These are phyloP conservation scores for Globisporangium yorkense DNA, from an alignment of 352 stramenopile genomes.

Conservation along the genomic window DNA sequence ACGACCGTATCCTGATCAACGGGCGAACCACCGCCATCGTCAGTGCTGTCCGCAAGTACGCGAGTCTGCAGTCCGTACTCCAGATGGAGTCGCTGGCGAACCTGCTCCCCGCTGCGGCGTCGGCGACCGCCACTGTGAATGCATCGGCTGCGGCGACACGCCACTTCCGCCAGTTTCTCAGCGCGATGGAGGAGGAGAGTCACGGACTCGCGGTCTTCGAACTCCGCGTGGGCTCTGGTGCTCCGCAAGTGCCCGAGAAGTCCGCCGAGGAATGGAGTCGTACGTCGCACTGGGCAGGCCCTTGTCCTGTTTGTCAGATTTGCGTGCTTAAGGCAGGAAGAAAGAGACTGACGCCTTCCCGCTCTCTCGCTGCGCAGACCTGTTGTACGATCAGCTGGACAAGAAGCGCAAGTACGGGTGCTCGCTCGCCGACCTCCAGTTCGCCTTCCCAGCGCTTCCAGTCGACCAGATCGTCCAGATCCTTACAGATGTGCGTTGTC, in stretches of 20 bases:
- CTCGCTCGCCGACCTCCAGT: constrained; percentile 48
- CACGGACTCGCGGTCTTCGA: constrained; percentile 61
- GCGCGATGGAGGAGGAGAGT: constrained; percentile 39
- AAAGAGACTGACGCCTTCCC: not conserved
- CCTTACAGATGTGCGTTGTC: constrained; percentile 42
- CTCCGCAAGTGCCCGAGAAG: constrained; percentile 13
- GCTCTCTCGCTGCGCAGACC: constrained; percentile 16
- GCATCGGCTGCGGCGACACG: constrained; percentile 23
- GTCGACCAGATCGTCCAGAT: constrained; percentile 47
- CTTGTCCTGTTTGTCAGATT: not conserved
- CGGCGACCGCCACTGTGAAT: constrained; percentile 9
- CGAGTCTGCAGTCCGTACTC: constrained; percentile 42
- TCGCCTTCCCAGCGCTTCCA: constrained; percentile 42
- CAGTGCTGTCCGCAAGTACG: constrained; percentile 53
- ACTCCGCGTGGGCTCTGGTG: constrained; percentile 17
- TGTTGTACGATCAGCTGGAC: constrained; percentile 37
- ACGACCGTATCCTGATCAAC: constrained; percentile 67
- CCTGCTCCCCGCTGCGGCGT: constrained; percentile 23
- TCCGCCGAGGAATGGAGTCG: constrained; percentile 51
- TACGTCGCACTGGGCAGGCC: constrained; percentile 17
- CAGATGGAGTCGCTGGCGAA: constrained; percentile 41
- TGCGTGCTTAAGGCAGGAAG: too few species aligned
- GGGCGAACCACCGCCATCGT: constrained; percentile 34
- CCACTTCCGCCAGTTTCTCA: constrained; percentile 62
- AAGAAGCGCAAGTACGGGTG: constrained; percentile 27